Evolutionary conservation across 495 filamentous ascomycete species (phyloP).

Genomic region (Penicillium roqueforti): DNA sequence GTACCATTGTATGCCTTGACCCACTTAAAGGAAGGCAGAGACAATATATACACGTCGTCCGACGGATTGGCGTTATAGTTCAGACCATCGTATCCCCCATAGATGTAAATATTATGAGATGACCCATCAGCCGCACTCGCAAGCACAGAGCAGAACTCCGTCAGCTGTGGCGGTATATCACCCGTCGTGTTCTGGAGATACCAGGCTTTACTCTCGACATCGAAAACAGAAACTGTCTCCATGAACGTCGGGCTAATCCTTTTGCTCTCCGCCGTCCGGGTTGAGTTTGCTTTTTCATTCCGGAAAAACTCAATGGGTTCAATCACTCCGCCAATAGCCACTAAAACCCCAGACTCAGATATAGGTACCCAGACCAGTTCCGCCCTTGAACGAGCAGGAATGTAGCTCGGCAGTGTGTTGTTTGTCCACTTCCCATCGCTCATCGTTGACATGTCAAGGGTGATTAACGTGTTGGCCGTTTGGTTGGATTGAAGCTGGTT

Average conservation of each 20-base stretch:
- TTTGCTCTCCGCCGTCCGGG: constrained; percentile 43
- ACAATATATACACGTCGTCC: constrained; percentile 71
- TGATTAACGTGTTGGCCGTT: constrained; percentile 48
- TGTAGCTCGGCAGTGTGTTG: constrained; percentile 43
- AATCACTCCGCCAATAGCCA: constrained; percentile 65
- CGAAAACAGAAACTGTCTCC: constrained; percentile 63
- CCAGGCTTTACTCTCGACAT: constrained; percentile 49
- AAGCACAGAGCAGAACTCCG: constrained; percentile 63
- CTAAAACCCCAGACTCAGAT: constrained; percentile 56
- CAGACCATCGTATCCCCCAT: constrained; percentile 62
- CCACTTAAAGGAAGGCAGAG: constrained; percentile 76
- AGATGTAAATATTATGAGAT: constrained; percentile 70
- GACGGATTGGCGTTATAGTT: constrained; percentile 31
- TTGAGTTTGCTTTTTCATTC: constrained; percentile 18
- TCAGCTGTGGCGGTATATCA: constrained; percentile 47
- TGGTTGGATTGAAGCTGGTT: constrained; percentile 27
- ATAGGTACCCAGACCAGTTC: constrained; percentile 71
- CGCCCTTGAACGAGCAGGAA: constrained; percentile 54
- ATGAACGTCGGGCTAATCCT: constrained; percentile 57
- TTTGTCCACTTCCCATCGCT: constrained; percentile 52
- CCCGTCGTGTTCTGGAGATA: constrained; percentile 59
- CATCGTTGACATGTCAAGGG: constrained; percentile 55
- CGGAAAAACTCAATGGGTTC: constrained; percentile 39
- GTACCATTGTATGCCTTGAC: constrained; percentile 52
- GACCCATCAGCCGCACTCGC: constrained; percentile 57